Percentiles rank a stretch among this genome's conserved stretches.
Conservation (phyloP, 306 rosid species). For the Trifolium repens region DNA sequence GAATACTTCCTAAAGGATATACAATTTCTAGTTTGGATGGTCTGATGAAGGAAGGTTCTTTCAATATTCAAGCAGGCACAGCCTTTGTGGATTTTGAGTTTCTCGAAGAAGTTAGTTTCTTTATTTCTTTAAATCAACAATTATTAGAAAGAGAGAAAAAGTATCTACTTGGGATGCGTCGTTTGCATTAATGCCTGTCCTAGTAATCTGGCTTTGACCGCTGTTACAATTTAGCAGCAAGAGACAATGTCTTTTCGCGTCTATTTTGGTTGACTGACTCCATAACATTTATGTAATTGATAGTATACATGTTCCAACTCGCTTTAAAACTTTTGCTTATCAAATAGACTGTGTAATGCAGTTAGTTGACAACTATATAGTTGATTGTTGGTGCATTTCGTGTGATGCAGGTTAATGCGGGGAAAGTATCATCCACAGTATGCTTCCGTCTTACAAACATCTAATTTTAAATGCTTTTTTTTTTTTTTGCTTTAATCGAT, state of each 20-base stretch:
- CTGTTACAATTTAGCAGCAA: conserved; percentile 6
- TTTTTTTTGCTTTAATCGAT: conserved; percentile 6
- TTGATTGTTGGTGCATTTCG: conserved; percentile 38
- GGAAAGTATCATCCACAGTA: conserved; percentile 88
- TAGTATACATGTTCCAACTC: conserved; percentile 6
- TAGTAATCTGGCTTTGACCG: conserved; percentile 26
- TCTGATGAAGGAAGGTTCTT: conserved; percentile 82
- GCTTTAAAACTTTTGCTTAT: conserved; percentile 18
- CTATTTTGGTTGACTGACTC: conserved; percentile 12
- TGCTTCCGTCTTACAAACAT: conserved; percentile 38
- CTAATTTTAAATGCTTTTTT: conserved; percentile 27
- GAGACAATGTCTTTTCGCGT: not conserved
- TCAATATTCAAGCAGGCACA: conserved; percentile 97
- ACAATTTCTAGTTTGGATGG: conserved; percentile 83
- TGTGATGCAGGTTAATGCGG: conserved; percentile 67
- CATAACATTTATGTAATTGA: conserved; percentile 15
- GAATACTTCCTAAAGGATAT: conserved; percentile 87
- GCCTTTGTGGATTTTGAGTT: conserved; percentile 91
- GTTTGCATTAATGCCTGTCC: not conserved
- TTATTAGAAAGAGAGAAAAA: not conserved
- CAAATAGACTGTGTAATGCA: not conserved
- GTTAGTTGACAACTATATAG: conserved; percentile 8
- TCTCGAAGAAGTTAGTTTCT: conserved; percentile 72
- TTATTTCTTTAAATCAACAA: too few species aligned
- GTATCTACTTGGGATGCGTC: not conserved